phyloP scores from a whole-genome alignment of 208 protist genomes.

The Trypanosoma boissoni region DNA sequence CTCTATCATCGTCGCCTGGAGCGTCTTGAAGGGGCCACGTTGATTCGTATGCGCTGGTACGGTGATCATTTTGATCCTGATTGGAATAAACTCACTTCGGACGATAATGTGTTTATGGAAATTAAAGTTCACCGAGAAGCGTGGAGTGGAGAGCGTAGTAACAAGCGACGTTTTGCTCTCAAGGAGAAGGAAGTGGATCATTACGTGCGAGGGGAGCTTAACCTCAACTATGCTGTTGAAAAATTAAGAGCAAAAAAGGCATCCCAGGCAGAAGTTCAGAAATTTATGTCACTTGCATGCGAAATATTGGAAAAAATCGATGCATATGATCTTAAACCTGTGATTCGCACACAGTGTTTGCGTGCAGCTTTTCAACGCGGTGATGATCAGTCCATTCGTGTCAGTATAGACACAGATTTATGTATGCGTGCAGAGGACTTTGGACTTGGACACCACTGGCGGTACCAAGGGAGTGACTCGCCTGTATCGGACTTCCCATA shows the following conservation, averaged over 20 bases:
- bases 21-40: conserved; percentile 76
- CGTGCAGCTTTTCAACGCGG: conserved; percentile 87
- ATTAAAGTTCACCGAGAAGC: conserved; percentile 90
- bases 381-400: conserved; percentile 77
- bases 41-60: conserved; percentile 90
- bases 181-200: conserved; percentile 80
- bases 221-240: conserved; percentile 58
- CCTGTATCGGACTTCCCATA: conserved; percentile 80
- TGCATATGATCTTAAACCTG: conserved; percentile 84
- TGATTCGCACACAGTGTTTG: conserved; percentile 78
- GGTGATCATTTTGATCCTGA: conserved; percentile 70
- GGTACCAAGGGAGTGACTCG: conserved; percentile 68
- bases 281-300: conserved; percentile 80
- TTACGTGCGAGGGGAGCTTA: conserved; percentile 71
- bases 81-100: conserved; percentile 57
- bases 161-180: conserved; percentile 84
- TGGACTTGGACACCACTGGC: conserved; percentile 82
- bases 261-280: conserved; percentile 54
- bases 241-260: conserved; percentile 77
- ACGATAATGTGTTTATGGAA: conserved; percentile 86
- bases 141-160: conserved; percentile 85
- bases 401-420: conserved; percentile 88
- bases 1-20: conserved; percentile 84
- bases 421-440: conserved; percentile 81
- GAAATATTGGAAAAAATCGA: conserved; percentile 84